phyloP scores from a whole-genome alignment of 2,329 filamentous ascomycete genomes.

The Cercospora berteroae region DNA sequence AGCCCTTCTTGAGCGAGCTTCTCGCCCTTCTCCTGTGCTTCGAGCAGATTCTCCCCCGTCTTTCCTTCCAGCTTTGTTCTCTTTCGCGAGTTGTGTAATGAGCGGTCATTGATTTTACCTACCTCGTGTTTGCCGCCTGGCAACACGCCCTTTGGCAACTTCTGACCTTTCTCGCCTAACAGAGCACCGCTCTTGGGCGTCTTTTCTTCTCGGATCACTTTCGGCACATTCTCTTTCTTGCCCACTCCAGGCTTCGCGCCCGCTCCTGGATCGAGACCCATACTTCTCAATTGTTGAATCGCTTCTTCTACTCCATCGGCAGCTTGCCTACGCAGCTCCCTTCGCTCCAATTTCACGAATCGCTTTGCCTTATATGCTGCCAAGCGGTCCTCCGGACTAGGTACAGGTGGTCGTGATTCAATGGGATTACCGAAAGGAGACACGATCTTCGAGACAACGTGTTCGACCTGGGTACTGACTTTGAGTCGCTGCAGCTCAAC shows the following conservation, averaged over 20 bases:
- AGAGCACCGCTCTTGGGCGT: constrained; percentile 27
- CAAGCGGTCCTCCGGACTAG: constrained; percentile 61
- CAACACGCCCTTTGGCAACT: constrained; percentile 35
- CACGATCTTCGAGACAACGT: constrained; percentile 73
- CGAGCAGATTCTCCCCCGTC: constrained; percentile 28
- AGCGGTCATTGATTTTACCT: constrained; percentile 33
- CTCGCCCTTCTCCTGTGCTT: constrained; percentile 32
- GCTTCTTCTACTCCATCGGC: constrained; percentile 34
- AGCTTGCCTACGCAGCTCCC: constrained; percentile 31
- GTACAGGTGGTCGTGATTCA: constrained; percentile 63
- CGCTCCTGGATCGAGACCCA: constrained; percentile 33
- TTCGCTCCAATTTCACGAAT: constrained; percentile 54
- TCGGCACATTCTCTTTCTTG: constrained; percentile 30
- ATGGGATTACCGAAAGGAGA: constrained; percentile 66
- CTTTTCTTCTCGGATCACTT: constrained; percentile 23
- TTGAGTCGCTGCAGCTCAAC: constrained; percentile 70
- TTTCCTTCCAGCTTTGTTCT: constrained; percentile 31
- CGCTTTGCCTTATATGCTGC: constrained; percentile 55
- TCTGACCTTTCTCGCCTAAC: constrained; percentile 36
- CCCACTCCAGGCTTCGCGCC: constrained; percentile 33
- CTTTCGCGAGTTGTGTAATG: constrained; percentile 32
- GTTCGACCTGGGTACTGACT: constrained; percentile 63
- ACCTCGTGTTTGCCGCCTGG: constrained; percentile 35
- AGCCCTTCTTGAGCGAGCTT: constrained; percentile 25
- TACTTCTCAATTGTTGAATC: constrained; percentile 28